Percentiles rank a stretch among this genome's conserved stretches.
Evolutionary conservation across 2,329 filamentous ascomycete species (phyloP).

Genomic region (Ceratocystis destructans): DNA sequence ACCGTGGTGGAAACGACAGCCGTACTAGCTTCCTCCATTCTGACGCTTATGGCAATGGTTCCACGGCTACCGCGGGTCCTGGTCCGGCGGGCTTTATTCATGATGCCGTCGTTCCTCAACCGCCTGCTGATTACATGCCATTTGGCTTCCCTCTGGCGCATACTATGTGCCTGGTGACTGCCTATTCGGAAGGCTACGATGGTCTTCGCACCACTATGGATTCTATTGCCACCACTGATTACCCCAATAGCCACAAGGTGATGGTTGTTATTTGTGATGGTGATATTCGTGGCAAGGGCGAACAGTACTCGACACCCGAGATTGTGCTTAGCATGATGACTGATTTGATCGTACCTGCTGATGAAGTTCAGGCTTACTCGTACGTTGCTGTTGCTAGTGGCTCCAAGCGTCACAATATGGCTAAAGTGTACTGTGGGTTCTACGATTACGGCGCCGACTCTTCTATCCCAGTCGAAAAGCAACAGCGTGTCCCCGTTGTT

Average conservation of each 20-base stretch:
- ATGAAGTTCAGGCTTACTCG: constrained; percentile 80
- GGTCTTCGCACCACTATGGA: constrained; percentile 88
- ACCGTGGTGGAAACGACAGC: constrained; percentile 50
- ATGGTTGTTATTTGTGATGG: constrained; percentile 95
- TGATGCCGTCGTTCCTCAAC: constrained; percentile 88
- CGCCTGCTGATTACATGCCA: constrained; percentile 91
- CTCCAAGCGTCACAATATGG: constrained; percentile 98
- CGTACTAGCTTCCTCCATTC: constrained; percentile 51
- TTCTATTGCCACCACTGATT: constrained; percentile 93
- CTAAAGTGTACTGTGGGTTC: constrained; percentile 94
- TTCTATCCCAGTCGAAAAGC: constrained; percentile 66
- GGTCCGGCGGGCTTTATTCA: constrained; percentile 93
- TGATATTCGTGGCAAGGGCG: constrained; percentile 91
- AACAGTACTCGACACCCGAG: constrained; percentile 74
- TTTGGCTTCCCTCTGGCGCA: constrained; percentile 93
- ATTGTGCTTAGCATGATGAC: constrained; percentile 89
- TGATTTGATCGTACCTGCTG: constrained; percentile 63
- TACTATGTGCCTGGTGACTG: constrained; percentile 84
- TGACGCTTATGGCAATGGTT: constrained; percentile 40
- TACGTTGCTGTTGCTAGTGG: constrained; percentile 95
- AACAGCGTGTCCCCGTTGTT: constrained; percentile 97
- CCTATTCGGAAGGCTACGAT: constrained; percentile 89
- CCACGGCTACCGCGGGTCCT: constrained; percentile 49
- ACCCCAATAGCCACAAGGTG: constrained; percentile 97
- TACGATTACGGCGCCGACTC: constrained; percentile 87